Conservation (phyloP, 1,139 yeast genomes). For the Geotrichum reessii region DNA sequence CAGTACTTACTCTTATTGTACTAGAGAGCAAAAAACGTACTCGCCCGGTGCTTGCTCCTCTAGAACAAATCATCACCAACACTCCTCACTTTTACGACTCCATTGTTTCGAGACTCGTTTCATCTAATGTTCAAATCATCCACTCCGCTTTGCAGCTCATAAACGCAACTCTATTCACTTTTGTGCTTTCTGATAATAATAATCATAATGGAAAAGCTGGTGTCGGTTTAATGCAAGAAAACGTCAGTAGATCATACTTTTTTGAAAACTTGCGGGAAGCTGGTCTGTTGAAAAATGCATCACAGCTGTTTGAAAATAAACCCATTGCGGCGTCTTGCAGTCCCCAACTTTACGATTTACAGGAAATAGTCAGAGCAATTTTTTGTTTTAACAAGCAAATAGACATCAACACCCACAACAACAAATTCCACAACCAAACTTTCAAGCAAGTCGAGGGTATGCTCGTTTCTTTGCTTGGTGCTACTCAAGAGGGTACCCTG, state of each 20-base stretch:
- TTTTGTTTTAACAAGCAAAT: conserved; percentile 24
- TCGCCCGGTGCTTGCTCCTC: conserved; percentile 24
- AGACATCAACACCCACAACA: conserved; percentile 20
- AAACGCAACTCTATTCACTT: conserved; percentile 26
- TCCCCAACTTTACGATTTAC: conserved; percentile 29
- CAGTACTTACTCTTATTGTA: conserved; percentile 28
- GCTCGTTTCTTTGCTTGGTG: conserved; percentile 26
- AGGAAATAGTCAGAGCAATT: conserved; percentile 28
- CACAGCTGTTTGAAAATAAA: conserved; percentile 28
- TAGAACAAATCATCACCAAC: conserved; percentile 22
- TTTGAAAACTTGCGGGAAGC: conserved; percentile 26
- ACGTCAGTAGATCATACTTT: conserved; percentile 23
- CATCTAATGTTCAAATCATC: conserved; percentile 26
- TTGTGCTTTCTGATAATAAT: conserved; percentile 20
- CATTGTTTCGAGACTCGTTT: conserved; percentile 24
- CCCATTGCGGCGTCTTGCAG: conserved; percentile 28
- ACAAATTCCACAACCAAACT: conserved; percentile 23
- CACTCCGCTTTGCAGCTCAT: conserved; percentile 27
- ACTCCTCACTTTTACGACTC: conserved; percentile 24
- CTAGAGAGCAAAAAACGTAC: conserved; percentile 24
- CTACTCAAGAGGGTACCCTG: conserved; percentile 20
- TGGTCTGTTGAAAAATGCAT: conserved; percentile 26
- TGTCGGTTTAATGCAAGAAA: background rate
- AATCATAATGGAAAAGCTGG: background rate
- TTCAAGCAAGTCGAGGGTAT: conserved; percentile 24